Evolutionary conservation across 2,329 filamentous ascomycete genomes (phyloP).

Genomic region (Septoria petroselini): DNA sequence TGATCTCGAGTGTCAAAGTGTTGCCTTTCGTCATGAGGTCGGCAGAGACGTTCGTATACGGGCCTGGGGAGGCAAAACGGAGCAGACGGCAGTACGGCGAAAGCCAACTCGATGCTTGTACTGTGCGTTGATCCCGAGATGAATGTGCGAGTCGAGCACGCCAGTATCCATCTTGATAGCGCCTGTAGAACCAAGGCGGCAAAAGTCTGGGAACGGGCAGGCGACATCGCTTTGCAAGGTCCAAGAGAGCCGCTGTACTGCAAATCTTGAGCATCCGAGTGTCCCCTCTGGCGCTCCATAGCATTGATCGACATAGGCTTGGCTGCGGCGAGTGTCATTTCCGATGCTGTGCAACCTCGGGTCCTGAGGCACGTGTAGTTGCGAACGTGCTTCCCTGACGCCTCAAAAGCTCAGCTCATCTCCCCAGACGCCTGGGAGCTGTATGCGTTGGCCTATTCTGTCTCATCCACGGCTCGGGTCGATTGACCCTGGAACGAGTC

Average conservation of each 20-base stretch:
- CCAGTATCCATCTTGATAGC: constrained; percentile 7
- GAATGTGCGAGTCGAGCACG: constrained; percentile 3
- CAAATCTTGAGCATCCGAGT: constrained; percentile 3
- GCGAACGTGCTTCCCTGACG: no score
- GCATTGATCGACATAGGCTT: constrained; percentile 12
- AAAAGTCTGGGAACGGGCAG: constrained; percentile 1
- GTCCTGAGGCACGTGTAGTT: no score
- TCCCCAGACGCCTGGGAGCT: constrained; percentile 2
- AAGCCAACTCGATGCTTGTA: constrained; percentile 8
- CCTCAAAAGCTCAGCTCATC: neutral
- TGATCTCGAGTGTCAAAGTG: neutral
- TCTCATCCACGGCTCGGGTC: constrained; percentile 8
- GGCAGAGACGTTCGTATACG: neutral
- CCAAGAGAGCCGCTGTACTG: neutral
- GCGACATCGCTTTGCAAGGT: neutral
- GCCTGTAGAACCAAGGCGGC: neutral
- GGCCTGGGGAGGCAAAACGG: neutral
- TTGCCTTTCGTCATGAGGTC: neutral
- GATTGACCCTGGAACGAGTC: constrained; percentile 13
- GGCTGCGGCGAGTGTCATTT: constrained; percentile 10
- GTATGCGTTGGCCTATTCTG: neutral
- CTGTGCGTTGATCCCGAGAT: constrained; percentile 12
- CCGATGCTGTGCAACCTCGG: no score
- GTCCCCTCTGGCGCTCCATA: constrained; percentile 4
- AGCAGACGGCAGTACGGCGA: constrained; percentile 4